Percentiles rank a stretch among this genome's conserved stretches.
Evolutionary conservation across 805 yeast genomes (phyloP).

Genomic region (Lachancea sp.): DNA sequence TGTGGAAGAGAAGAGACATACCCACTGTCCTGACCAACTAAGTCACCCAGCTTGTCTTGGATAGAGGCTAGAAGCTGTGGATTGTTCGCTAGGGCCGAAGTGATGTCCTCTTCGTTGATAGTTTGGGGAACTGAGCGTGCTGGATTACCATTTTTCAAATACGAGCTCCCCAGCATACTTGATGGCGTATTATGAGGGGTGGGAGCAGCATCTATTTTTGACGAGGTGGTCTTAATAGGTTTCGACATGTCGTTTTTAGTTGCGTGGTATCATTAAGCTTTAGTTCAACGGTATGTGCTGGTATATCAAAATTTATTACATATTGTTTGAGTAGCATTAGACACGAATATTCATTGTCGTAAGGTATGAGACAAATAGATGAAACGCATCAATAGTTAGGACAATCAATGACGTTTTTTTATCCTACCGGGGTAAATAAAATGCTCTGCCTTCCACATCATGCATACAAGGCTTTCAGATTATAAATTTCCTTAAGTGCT

Average conservation of each 20-base stretch:
- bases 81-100: slow-evolving; percentile 55
- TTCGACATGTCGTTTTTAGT: slow-evolving; percentile 53
- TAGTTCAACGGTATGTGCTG: background rate
- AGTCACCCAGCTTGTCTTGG: slow-evolving; percentile 77
- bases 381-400: no score
- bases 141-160: slow-evolving; percentile 53
- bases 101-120: slow-evolving; percentile 58
- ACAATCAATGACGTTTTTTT: no score
- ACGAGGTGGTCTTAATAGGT: slow-evolving; percentile 72
- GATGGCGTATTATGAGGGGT: slow-evolving; percentile 99
- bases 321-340: no score
- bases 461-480: no score
- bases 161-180: slow-evolving; percentile 61
- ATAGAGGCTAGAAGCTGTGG: slow-evolving; percentile 83
- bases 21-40: slow-evolving; percentile 83
- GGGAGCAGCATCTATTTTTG: slow-evolving; percentile 85
- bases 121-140: slow-evolving; percentile 55
- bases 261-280: background rate
- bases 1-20: slow-evolving; percentile 65
- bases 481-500: no score
- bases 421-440: no score
- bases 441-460: no score
- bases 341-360: no score
- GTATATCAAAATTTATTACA: background rate
- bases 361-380: no score